phyloP scores from a whole-genome alignment of 2,329 filamentous ascomycete species.

The Microascus cirrosus region DNA sequence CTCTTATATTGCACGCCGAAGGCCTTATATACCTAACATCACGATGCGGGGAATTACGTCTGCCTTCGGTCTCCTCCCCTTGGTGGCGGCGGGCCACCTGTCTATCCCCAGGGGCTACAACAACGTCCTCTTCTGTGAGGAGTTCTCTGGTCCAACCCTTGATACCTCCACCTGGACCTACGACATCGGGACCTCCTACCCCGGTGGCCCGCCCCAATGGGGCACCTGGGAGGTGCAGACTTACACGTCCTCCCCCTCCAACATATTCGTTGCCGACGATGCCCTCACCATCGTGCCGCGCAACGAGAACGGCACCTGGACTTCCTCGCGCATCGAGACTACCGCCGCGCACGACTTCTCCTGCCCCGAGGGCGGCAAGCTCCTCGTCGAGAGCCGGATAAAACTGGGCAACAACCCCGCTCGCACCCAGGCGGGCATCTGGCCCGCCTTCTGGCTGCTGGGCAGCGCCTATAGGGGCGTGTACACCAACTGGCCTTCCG shows the following conservation, averaged over 20 bases:
- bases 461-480: conserved; percentile 24
- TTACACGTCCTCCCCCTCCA: conserved; percentile 27
- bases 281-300: conserved; percentile 23
- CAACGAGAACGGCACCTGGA: conserved; percentile 22
- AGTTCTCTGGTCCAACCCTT: conserved; percentile 14
- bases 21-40: not conserved
- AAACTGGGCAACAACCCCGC: conserved; percentile 18
- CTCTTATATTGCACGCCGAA: no score
- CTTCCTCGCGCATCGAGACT: conserved; percentile 32
- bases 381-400: conserved; percentile 26
- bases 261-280: conserved; percentile 23
- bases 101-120: conserved; percentile 10
- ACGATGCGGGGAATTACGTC: not conserved
- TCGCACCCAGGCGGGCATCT: conserved; percentile 24
- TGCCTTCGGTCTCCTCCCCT: not conserved
- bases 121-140: conserved; percentile 15
- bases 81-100: not conserved
- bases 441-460: conserved; percentile 35
- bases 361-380: conserved; percentile 17
- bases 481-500: conserved; percentile 26
- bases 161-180: conserved; percentile 24
- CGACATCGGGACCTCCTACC: conserved; percentile 32
- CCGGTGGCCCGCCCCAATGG: conserved; percentile 32
- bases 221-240: conserved; percentile 35
- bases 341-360: conserved; percentile 19